These are phyloP conservation scores for Linum lewisii DNA, from an alignment of 345 rosid genomes.

Conservation along the genomic window DNA sequence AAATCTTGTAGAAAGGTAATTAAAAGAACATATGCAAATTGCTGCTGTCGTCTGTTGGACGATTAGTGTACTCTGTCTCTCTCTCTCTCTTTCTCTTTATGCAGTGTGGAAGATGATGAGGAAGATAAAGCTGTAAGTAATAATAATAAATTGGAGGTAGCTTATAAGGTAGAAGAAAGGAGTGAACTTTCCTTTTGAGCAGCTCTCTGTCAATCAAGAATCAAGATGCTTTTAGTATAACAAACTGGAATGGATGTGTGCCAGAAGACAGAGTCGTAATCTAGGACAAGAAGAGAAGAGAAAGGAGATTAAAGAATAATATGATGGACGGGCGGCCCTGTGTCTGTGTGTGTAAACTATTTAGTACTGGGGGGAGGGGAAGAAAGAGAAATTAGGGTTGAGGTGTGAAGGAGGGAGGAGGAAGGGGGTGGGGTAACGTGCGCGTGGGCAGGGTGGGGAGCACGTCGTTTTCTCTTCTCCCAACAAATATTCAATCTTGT, in stretches of 20 bases:
- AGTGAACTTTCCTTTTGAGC: no score
- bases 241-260: no score
- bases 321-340: neutral
- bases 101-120: no score
- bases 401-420: neutral
- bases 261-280: no score
- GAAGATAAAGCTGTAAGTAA: neutral
- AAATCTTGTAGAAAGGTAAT: no score
- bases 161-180: no score
- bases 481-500: constrained; percentile 20
- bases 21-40: neutral
- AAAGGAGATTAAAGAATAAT: neutral
- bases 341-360: neutral
- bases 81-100: neutral
- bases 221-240: no score
- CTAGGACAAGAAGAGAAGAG: neutral
- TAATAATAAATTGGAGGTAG: no score
- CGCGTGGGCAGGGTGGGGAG: constrained; percentile 40
- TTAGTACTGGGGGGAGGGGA: neutral
- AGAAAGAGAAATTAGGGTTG: constrained; percentile 29
- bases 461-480: constrained; percentile 39
- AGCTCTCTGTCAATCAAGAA: no score
- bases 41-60: no score
- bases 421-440: constrained; percentile 38
- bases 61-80: neutral